Evolutionary conservation across 2,329 filamentous ascomycete species (phyloP).

Genomic region (Zymoseptoria crescenta): DNA sequence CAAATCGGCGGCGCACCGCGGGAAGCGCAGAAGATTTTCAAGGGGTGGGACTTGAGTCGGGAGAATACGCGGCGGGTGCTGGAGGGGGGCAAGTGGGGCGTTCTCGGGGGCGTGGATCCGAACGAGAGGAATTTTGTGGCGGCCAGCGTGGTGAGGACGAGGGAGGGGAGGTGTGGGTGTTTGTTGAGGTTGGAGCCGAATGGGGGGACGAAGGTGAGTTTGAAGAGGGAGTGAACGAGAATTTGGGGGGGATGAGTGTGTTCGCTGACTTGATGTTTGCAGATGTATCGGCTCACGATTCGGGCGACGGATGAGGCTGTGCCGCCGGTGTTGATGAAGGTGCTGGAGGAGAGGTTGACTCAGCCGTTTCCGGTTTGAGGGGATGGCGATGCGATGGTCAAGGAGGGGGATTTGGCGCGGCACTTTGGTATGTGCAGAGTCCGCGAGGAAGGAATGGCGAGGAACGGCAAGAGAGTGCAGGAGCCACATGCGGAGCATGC

Average conservation of each 20-base stretch:
- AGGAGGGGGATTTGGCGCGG: background rate
- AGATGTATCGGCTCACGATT: constrained; percentile 96
- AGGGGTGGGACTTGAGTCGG: constrained; percentile 58
- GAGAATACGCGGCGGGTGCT: constrained; percentile 65
- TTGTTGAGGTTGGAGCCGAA: constrained; percentile 91
- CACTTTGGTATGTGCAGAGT: too few relatives aligned
- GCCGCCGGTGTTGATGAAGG: constrained; percentile 67
- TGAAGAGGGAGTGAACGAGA: too few relatives aligned
- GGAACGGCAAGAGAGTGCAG: too few relatives aligned
- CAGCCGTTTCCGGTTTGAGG: constrained; percentile 29
- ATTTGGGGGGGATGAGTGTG: background rate
- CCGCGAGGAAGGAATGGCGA: too few relatives aligned
- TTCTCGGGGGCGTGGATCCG: constrained; percentile 79
- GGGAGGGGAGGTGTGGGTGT: constrained; percentile 88
- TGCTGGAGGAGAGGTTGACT: constrained; percentile 78
- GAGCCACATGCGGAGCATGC: too few relatives aligned
- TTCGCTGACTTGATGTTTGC: constrained; percentile 13
- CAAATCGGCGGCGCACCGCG: constrained; percentile 86
- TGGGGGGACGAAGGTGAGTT: constrained; percentile 74
- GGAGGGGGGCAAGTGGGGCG: constrained; percentile 80
- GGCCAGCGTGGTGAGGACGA: constrained; percentile 75
- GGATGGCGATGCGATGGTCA: background rate
- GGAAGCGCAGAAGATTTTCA: constrained; percentile 82
- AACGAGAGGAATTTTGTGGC: constrained; percentile 93
- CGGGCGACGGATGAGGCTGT: constrained; percentile 88